These are phyloP conservation scores for Murraya koenigii DNA, from an alignment of 345 rosid genomes.

Conservation along the genomic window DNA sequence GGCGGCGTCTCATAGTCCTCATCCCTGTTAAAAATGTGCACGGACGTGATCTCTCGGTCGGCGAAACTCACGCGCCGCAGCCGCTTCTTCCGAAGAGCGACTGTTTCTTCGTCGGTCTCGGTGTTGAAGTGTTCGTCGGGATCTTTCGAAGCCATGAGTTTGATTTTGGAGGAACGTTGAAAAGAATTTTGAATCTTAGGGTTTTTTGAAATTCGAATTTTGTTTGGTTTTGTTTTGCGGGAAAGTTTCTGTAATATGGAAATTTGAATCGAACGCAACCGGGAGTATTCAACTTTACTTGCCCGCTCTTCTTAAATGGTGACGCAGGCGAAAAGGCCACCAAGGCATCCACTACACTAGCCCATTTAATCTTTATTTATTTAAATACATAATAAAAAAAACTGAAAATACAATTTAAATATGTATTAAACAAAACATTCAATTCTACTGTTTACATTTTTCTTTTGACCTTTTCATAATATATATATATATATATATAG, in stretches of 20 bases:
- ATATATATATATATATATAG: too few species aligned
- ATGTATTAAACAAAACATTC: too few species aligned
- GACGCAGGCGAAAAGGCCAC: too few species aligned
- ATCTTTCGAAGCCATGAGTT: slow-evolving; percentile 41
- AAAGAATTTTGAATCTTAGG: slow-evolving; percentile 27
- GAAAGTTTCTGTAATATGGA: not conserved
- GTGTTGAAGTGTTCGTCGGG: slow-evolving; percentile 46
- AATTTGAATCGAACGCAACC: slow-evolving; percentile 2
- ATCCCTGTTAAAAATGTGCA: slow-evolving; percentile 87
- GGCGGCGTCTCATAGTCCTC: slow-evolving; percentile 83
- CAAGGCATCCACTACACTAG: too few species aligned
- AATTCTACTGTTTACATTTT: too few species aligned
- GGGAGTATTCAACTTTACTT: not conserved
- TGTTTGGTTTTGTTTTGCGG: slow-evolving; percentile 1
- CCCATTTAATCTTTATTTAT: too few species aligned
- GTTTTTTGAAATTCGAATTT: slow-evolving; percentile 19
- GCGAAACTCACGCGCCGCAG: slow-evolving; percentile 96
- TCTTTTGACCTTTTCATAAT: too few species aligned
- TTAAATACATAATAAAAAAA: too few species aligned
- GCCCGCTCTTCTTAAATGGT: too few species aligned
- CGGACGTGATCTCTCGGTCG: slow-evolving; percentile 86
- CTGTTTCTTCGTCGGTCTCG: slow-evolving; percentile 72
- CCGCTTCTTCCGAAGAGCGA: slow-evolving; percentile 63
- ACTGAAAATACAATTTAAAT: too few species aligned
- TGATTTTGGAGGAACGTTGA: not conserved